Conservation (phyloP, 2,329 filamentous ascomycete genomes). For the Colletotrichum sp. region DNA sequence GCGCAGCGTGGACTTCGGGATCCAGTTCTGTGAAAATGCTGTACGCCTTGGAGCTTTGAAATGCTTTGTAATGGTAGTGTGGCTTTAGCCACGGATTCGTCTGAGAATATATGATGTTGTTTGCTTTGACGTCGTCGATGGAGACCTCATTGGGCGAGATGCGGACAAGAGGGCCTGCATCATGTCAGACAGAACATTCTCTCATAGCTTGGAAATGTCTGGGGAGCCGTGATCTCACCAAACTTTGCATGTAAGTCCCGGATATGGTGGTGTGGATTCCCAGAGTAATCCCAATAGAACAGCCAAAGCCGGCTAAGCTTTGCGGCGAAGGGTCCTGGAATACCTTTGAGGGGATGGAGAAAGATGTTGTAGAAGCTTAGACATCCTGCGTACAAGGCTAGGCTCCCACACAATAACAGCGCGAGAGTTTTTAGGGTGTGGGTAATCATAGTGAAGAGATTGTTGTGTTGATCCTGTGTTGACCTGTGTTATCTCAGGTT, state of each 20-base stretch:
- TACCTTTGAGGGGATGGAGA: not conserved
- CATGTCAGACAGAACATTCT: not conserved
- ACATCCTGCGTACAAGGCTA: not conserved
- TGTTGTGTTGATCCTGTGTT: not conserved
- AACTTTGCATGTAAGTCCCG: not conserved
- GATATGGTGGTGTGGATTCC: not conserved
- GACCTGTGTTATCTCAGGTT: not conserved
- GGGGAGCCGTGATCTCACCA: not conserved
- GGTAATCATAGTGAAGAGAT: not conserved
- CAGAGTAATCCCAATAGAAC: not conserved
- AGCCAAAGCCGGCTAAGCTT: conserved; percentile 7
- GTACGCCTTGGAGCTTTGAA: not conserved
- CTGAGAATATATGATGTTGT: not conserved
- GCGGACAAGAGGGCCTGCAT: not conserved
- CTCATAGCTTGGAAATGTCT: not conserved
- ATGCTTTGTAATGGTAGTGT: not conserved
- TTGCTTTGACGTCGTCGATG: not conserved
- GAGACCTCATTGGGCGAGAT: conserved; percentile 14
- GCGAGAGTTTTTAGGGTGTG: not conserved
- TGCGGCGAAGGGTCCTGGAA: conserved; percentile 6
- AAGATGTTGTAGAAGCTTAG: not conserved
- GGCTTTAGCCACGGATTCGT: conserved; percentile 1
- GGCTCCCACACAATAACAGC: not conserved
- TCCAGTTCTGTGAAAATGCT: conserved; percentile 12
- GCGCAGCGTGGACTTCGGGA: not conserved